Evolutionary conservation across 495 filamentous ascomycete species (phyloP).

Genomic region (Venustampulla echinocandica): DNA sequence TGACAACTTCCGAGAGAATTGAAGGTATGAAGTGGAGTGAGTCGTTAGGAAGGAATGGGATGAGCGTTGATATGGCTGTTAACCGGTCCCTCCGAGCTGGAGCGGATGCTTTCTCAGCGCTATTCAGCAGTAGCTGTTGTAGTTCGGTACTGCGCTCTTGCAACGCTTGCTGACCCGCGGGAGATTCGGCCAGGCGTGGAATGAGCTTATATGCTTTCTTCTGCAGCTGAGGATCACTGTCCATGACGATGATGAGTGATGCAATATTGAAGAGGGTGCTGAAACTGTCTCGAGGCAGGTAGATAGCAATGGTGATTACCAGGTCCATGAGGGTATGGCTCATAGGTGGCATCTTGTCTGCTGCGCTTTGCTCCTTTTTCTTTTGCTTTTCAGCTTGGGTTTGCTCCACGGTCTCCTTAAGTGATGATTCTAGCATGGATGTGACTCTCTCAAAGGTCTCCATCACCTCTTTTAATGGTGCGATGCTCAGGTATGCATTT

Average conservation of each 20-base stretch:
- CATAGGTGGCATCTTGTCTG: slow-evolving; percentile 77
- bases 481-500: slow-evolving; percentile 87
- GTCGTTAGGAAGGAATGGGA: slow-evolving; percentile 63
- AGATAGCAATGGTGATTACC: slow-evolving; percentile 88
- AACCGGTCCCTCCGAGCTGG: slow-evolving; percentile 81
- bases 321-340: slow-evolving; percentile 94
- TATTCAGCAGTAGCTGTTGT: slow-evolving; percentile 66
- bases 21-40: slow-evolving; percentile 88
- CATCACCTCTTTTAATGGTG: slow-evolving; percentile 61
- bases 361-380: slow-evolving; percentile 46
- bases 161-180: slow-evolving; percentile 62
- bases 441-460: slow-evolving; percentile 82
- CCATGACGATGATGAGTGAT: slow-evolving; percentile 63
- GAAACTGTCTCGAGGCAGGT: slow-evolving; percentile 79
- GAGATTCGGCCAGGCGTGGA: slow-evolving; percentile 73
- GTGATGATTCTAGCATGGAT: slow-evolving; percentile 66
- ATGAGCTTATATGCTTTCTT: slow-evolving; percentile 99
- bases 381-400: slow-evolving; percentile 49
- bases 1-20: slow-evolving; percentile 84
- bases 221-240: slow-evolving; percentile 84
- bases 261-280: slow-evolving; percentile 74
- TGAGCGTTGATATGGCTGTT: slow-evolving; percentile 65
- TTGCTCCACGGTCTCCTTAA: slow-evolving; percentile 49
- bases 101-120: slow-evolving; percentile 69
- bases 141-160: slow-evolving; percentile 63